Conservation (phyloP, 2,329 filamentous ascomycete species). For the Erysiphe pulchra region DNA sequence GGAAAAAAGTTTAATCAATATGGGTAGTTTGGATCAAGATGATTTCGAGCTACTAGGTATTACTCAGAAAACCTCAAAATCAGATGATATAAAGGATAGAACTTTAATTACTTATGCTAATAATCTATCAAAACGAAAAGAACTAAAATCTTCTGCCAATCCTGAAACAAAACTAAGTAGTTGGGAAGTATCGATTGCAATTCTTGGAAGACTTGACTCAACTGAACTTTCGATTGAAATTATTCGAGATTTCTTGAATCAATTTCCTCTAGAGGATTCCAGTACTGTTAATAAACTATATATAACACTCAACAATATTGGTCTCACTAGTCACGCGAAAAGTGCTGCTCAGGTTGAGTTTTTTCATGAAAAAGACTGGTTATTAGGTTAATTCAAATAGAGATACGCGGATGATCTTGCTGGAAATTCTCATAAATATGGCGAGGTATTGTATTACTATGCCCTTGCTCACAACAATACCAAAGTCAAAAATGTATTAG, state of each 20-base stretch:
- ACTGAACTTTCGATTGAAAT: constrained; percentile 42
- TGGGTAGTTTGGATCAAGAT: constrained; percentile 47
- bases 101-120: constrained; percentile 55
- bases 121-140: constrained; percentile 29
- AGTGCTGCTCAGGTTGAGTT: constrained; percentile 51
- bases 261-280: constrained; percentile 45
- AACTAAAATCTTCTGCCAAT: constrained; percentile 4
- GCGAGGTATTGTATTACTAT: constrained; percentile 74
- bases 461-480: constrained; percentile 53
- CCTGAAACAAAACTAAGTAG: constrained; percentile 30
- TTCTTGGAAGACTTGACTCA: constrained; percentile 61
- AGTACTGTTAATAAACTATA: constrained; percentile 61
- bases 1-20: constrained; percentile 24
- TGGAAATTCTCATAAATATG: constrained; percentile 49
- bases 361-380: not conserved
- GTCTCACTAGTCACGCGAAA: constrained; percentile 53
- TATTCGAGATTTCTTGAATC: constrained; percentile 44
- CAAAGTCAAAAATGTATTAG: constrained; percentile 66
- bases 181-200: constrained; percentile 71
- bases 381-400: constrained; percentile 20
- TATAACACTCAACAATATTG: constrained; percentile 49
- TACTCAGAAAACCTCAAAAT: constrained; percentile 26
- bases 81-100: constrained; percentile 49
- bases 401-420: constrained; percentile 61
- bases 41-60: constrained; percentile 64